phyloP scores from a whole-genome alignment of 495 filamentous ascomycete genomes.

The Lophiostoma macrostomum region DNA sequence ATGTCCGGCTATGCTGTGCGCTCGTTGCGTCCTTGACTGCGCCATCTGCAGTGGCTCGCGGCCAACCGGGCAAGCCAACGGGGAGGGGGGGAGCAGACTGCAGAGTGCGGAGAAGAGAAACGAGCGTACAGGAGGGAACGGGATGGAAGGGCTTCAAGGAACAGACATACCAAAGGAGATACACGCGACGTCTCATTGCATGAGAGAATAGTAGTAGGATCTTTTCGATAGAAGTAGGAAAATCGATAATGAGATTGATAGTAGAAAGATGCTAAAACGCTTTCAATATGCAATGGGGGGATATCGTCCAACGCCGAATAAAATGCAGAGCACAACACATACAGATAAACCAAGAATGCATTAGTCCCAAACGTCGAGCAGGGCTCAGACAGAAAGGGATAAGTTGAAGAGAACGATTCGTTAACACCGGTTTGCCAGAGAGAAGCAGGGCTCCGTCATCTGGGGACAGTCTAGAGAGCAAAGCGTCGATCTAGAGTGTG shows the following conservation, averaged over 20 bases:
- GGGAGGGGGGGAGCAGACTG: conserved; percentile 20
- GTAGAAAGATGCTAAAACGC: conserved; percentile 18
- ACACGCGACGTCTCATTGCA: conserved; percentile 28
- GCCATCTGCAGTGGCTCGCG: conserved; percentile 13
- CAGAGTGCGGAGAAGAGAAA: conserved; percentile 20
- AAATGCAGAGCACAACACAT: conserved; percentile 40
- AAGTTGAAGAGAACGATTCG: conserved; percentile 22
- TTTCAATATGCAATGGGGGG: conserved; percentile 29
- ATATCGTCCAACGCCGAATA: conserved; percentile 34
- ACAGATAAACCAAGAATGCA: conserved; percentile 31
- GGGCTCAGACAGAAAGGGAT: background rate
- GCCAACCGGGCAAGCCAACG: conserved; percentile 40
- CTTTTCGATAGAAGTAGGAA: too few relatives aligned
- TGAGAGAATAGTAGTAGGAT: background rate
- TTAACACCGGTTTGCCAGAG: conserved; percentile 32
- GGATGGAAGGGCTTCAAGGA: conserved; percentile 39
- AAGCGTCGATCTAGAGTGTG: conserved; percentile 11
- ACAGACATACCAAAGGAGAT: conserved; percentile 33
- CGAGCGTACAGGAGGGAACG: conserved; percentile 28
- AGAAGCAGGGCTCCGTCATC: conserved; percentile 19
- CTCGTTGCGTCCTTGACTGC: conserved; percentile 32
- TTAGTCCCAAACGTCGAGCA: conserved; percentile 1
- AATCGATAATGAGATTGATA: background rate
- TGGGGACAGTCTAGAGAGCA: conserved; percentile 20
- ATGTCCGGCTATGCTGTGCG: conserved; percentile 41